A percentile compares a stretch with the other conserved stretches of the same genome.
phyloP scores from a whole-genome alignment of 108 stramenopile genomes.

The Cyclotella kingstonii region DNA sequence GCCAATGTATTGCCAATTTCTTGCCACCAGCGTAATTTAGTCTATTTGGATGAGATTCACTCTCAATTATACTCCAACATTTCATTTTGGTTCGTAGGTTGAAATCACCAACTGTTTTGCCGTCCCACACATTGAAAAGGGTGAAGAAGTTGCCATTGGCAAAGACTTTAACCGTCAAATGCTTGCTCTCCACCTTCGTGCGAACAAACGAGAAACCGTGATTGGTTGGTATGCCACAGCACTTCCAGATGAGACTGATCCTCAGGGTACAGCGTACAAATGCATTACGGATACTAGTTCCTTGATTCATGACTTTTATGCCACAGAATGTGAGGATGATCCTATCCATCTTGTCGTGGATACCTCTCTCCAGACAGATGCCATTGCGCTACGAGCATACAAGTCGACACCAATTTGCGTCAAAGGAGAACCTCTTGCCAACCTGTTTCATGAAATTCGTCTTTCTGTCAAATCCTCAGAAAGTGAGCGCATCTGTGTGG shows the following conservation, averaged over 20 bases:
- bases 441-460: conserved; percentile 89
- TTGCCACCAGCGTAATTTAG: too few relatives aligned
- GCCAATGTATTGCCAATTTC: too few relatives aligned
- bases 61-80: too few relatives aligned
- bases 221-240: conserved; percentile 97
- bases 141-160: conserved; percentile 93
- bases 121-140: conserved; percentile 91
- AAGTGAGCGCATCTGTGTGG: conserved; percentile 85
- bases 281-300: conserved; percentile 89
- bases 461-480: conserved; percentile 71
- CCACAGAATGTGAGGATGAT: conserved; percentile 88
- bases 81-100: too few relatives aligned
- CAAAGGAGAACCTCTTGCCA: conserved; percentile 81
- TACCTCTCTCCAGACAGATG: conserved; percentile 65
- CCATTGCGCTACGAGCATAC: conserved; percentile 79
- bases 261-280: conserved; percentile 22
- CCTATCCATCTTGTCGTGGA: conserved; percentile 90
- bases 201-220: conserved; percentile 87
- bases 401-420: conserved; percentile 70
- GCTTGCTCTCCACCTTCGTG: conserved; percentile 71
- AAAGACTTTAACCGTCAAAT: conserved; percentile 94
- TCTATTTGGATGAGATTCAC: too few relatives aligned
- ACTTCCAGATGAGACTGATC: conserved; percentile 41
- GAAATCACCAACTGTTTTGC: conserved; percentile 96
- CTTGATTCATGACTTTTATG: conserved; percentile 96